Percentiles rank a stretch among this genome's conserved stretches.
Evolutionary conservation across 805 yeast species (phyloP).

Genomic region (Starmerella bacillaris): DNA sequence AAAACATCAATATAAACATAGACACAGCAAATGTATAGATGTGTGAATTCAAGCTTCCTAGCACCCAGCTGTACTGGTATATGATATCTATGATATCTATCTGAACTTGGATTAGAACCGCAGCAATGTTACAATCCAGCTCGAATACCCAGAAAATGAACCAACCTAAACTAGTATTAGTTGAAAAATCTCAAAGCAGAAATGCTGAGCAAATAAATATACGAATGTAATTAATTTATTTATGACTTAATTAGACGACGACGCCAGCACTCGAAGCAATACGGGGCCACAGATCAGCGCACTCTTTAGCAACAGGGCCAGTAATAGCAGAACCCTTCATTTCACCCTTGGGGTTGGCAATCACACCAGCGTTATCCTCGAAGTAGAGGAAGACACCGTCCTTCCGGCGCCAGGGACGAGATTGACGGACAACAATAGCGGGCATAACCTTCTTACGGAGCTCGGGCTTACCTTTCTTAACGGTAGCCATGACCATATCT

Average conservation of each 20-base stretch:
- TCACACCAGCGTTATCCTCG: slow-evolving; percentile 99
- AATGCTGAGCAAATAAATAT: no score
- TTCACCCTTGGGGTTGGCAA: slow-evolving; percentile 99
- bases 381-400: slow-evolving; percentile 99
- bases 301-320: slow-evolving; percentile 99
- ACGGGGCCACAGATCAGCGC: slow-evolving; percentile 99
- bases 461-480: slow-evolving; percentile 99
- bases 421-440: slow-evolving; percentile 97
- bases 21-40: no score
- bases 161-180: no score
- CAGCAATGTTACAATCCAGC: no score
- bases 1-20: no score
- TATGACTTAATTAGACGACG: slow-evolving; percentile 98
- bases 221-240: no score
- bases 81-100: no score
- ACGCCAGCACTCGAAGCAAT: slow-evolving; percentile 99
- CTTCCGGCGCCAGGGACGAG: slow-evolving; percentile 99
- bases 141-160: no score
- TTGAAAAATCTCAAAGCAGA: no score
- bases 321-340: slow-evolving; percentile 99
- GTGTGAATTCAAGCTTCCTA: no score
- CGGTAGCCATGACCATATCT: slow-evolving; percentile 73
- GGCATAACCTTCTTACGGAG: slow-evolving; percentile 99
- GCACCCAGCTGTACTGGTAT: no score
- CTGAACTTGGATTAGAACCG: no score